Base-by-base conservation (phyloP, 129 eudicot genomes). In the Rutidosis leptorrhynchoides region DNA sequence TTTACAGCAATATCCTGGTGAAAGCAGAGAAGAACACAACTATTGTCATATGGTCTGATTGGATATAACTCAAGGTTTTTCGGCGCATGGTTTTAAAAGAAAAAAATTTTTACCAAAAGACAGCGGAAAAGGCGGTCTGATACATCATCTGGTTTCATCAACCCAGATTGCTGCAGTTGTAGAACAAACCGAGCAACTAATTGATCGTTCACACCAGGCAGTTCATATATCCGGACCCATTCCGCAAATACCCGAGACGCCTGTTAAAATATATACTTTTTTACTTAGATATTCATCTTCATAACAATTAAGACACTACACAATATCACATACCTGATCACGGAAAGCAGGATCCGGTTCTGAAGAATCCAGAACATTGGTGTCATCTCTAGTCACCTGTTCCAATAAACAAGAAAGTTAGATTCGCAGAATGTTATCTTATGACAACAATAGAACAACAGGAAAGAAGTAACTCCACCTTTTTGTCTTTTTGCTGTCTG, bases 141-240 rank as follows among this genome's bases (percentile, higher is more conserved):
- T 5, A 69, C 77, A 26, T 89, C 97, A 77, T 94, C 95, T 19
- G 95, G 97, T 84, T 85, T 84, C 54, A 94, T 79, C 23, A 89
- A 75, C 19, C 97, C 93, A 60, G 66, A 81, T 67, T 89, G 95
- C 56, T 86, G 90, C 61, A 94, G 75, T 72, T 74, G 90, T 46
- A 81, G 67, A 24, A 94, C 89, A 77, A 60, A 86, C 65, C 80
- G 87, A 42, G 93, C 90, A 65, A 71, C 75, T 32, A 82, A 74
- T 17, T 88, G 77, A 77, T 94, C 99, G 67, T 84, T 94, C 62
- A 82, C 89, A 55, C 85, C 84, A 64, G 97, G 95, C 43, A 80
- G 84, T 75, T 94, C 99, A 75, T 80, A 86, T 62, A 89, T 77
- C 58, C 79, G 79, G 77, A 70, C 83, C 99, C 99, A 94, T 27